Evolutionary conservation across 2,329 filamentous ascomycete genomes (phyloP).

Genomic region (Fusarium bactridioides): DNA sequence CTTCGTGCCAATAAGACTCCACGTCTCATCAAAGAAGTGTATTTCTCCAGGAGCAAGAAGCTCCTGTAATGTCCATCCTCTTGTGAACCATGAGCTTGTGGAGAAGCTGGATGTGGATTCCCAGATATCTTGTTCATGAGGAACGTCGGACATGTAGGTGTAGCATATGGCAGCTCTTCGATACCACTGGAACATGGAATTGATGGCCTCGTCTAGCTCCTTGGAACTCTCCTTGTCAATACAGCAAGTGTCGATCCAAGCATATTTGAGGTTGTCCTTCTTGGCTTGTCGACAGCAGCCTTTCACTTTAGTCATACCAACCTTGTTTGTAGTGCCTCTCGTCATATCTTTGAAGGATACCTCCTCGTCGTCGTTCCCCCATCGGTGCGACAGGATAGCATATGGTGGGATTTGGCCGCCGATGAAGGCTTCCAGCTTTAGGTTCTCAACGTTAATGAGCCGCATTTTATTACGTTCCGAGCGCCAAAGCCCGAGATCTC

Average conservation of each 20-base stretch:
- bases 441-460: background rate
- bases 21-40: background rate
- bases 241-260: conserved; percentile 8
- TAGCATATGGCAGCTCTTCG: background rate
- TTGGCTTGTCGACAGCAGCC: background rate
- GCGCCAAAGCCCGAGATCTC: background rate
- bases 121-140: background rate
- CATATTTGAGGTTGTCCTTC: background rate
- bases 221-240: conserved; percentile 6
- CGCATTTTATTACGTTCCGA: background rate
- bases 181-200: conserved; percentile 12
- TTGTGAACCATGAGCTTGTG: background rate
- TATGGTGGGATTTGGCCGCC: background rate
- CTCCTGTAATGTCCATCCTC: conserved; percentile 9
- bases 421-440: background rate
- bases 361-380: background rate
- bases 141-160: background rate
- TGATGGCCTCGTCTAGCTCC: conserved; percentile 1
- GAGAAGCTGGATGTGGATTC: background rate
- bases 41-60: background rate
- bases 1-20: background rate
- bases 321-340: background rate
- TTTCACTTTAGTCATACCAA: background rate
- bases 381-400: conserved; percentile 3
- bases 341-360: background rate